Percentiles rank a stretch among this genome's conserved stretches.
Conservation (phyloP, 2,329 filamentous ascomycete genomes). For the Aspergillus novoparasiticus region DNA sequence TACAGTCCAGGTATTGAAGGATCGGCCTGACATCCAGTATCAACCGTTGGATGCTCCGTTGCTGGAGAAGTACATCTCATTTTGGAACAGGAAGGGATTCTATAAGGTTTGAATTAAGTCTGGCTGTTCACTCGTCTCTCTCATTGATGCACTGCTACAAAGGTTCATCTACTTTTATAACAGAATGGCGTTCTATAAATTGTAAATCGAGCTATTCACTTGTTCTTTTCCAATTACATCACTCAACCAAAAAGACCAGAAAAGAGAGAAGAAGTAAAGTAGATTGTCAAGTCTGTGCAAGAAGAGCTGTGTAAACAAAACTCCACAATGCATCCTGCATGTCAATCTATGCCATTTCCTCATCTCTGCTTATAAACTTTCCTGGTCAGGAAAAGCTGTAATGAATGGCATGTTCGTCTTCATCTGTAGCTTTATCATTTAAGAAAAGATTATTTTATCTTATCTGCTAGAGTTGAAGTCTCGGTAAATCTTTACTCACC, state of each 20-base stretch:
- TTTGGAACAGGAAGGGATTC: slow-evolving; percentile 14
- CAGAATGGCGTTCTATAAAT: no score
- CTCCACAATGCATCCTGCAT: no score
- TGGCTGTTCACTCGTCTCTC: no score
- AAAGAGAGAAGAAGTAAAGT: no score
- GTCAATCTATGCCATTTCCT: neutral
- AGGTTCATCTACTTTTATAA: no score
- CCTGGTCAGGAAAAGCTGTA: neutral
- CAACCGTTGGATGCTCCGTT: slow-evolving; percentile 2
- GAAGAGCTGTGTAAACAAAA: no score
- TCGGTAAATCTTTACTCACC: neutral
- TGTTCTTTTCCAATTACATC: no score
- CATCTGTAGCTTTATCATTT: neutral
- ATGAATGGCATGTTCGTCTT: neutral
- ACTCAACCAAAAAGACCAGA: no score
- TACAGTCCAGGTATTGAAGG: slow-evolving; percentile 5
- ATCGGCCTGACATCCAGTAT: slow-evolving; percentile 1
- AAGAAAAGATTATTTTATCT: neutral
- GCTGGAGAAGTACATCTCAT: slow-evolving; percentile 4
- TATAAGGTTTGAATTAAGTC: neutral
- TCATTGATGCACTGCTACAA: neutral
- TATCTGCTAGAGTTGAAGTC: neutral
- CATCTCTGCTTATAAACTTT: neutral
- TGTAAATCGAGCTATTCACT: no score
- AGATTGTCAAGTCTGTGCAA: no score